phyloP scores from a whole-genome alignment of 2,329 filamentous ascomycete genomes.

The Colletotrichum cereale region DNA sequence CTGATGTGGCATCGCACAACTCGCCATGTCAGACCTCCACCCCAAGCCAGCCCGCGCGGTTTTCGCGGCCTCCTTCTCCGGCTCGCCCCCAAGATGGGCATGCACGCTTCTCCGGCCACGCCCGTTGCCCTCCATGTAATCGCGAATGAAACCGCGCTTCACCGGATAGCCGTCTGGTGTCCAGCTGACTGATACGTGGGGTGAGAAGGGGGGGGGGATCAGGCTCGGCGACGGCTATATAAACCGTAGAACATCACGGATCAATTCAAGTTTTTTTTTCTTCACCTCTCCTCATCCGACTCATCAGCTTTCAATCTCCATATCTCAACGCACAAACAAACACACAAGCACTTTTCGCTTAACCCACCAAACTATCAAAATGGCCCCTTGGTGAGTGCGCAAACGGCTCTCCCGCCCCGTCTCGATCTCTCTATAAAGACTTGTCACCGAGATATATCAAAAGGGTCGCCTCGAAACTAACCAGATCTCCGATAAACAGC shows the following conservation, averaged over 20 bases:
- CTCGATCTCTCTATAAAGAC: too few species aligned
- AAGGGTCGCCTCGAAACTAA: not conserved
- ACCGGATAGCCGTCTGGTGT: constrained; percentile 30
- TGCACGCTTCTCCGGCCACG: constrained; percentile 7
- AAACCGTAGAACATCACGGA: constrained; percentile 17
- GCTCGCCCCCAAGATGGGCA: not conserved
- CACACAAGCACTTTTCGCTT: constrained; percentile 29
- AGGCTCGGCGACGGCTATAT: constrained; percentile 25
- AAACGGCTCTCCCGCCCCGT: not conserved
- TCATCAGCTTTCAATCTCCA: constrained; percentile 26
- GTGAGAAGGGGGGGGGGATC: not conserved
- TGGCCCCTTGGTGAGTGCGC: constrained; percentile 40
- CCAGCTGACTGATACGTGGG: constrained; percentile 32
- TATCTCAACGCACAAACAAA: constrained; percentile 8
- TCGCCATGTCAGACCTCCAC: constrained; percentile 27
- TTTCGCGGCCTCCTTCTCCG: constrained; percentile 27
- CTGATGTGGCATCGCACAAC: constrained; percentile 35
- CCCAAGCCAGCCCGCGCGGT: constrained; percentile 14
- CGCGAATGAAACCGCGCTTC: constrained; percentile 31
- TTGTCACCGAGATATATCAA: too few species aligned
- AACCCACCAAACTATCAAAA: constrained; percentile 32
- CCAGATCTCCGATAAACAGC: not conserved
- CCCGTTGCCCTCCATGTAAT: constrained; percentile 26
- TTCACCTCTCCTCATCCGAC: constrained; percentile 23
- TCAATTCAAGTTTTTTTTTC: not conserved